phyloP scores from a whole-genome alignment of 2,329 filamentous ascomycete genomes.

The Curvularia eragrostidis region DNA sequence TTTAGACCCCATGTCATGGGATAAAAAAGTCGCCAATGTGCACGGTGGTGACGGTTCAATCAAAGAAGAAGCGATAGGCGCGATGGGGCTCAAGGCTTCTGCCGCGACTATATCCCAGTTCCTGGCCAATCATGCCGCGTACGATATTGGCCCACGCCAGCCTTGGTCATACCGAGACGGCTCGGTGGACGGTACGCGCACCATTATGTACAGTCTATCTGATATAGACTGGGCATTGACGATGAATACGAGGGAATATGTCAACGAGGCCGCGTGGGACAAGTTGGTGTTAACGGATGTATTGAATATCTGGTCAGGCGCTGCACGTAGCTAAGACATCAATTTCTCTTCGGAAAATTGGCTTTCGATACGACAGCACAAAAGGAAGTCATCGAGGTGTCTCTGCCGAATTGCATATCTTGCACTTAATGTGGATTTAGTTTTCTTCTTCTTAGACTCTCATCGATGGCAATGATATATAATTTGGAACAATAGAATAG shows the following conservation, averaged over 20 bases:
- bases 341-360: background rate
- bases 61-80: conserved; percentile 26
- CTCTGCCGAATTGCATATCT: background rate
- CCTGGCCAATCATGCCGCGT: conserved; percentile 14
- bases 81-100: conserved; percentile 26
- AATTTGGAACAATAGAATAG: too few relatives aligned
- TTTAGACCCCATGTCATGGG: background rate
- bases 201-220: background rate
- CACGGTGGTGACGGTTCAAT: conserved; percentile 27
- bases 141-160: background rate
- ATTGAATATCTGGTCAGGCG: background rate
- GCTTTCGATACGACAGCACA: background rate
- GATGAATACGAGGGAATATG: background rate
- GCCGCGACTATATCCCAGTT: conserved; percentile 25
- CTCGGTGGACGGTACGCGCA: background rate
- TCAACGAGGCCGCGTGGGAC: background rate
- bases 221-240: background rate
- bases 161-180: background rate
- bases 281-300: background rate
- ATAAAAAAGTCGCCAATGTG: conserved; percentile 6
- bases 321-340: background rate
- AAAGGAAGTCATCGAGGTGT: background rate
- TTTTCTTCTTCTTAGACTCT: background rate
- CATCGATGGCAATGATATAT: too few relatives aligned
- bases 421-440: background rate